Evolutionary conservation across 1,284 basidiomycete species (phyloP).

Genomic region (Rhodotorula sp.): DNA sequence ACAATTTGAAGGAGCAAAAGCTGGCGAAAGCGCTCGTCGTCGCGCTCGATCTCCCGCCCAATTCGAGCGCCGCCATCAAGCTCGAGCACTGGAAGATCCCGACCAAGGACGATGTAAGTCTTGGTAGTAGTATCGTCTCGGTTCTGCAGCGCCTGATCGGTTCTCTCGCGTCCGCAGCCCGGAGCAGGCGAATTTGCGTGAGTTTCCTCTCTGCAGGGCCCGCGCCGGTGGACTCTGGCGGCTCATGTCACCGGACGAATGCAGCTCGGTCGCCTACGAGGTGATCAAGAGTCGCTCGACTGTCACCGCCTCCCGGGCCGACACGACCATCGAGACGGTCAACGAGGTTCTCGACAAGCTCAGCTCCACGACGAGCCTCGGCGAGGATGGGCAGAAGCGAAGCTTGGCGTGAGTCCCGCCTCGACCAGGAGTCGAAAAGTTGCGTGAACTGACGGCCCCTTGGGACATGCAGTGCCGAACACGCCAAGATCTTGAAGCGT

Average conservation of each 20-base stretch:
- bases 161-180: background rate
- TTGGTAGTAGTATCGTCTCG: too few species aligned
- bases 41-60: constrained; percentile 73
- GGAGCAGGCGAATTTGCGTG: constrained; percentile 18
- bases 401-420: constrained; percentile 1
- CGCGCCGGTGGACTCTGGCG: background rate
- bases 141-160: background rate
- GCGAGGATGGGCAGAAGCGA: constrained; percentile 43
- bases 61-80: constrained; percentile 69
- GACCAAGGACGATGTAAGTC: constrained; percentile 59
- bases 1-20: constrained; percentile 87
- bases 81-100: constrained; percentile 89
- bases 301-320: constrained; percentile 64
- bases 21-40: constrained; percentile 86
- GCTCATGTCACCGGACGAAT: background rate
- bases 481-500: constrained; percentile 69
- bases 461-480: constrained; percentile 60
- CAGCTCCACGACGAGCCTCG: background rate
- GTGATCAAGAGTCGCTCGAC: constrained; percentile 81
- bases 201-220: constrained; percentile 46
- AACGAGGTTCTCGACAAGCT: constrained; percentile 77
- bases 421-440: background rate
- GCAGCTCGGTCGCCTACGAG: constrained; percentile 65
- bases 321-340: constrained; percentile 72
- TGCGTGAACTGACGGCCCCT: too few species aligned